A percentile compares a stretch with the other conserved stretches of the same genome.
These are phyloP conservation scores for Amanita pallidorosea DNA, from an alignment of 768 basidiomycete species.

Conservation along the genomic window DNA sequence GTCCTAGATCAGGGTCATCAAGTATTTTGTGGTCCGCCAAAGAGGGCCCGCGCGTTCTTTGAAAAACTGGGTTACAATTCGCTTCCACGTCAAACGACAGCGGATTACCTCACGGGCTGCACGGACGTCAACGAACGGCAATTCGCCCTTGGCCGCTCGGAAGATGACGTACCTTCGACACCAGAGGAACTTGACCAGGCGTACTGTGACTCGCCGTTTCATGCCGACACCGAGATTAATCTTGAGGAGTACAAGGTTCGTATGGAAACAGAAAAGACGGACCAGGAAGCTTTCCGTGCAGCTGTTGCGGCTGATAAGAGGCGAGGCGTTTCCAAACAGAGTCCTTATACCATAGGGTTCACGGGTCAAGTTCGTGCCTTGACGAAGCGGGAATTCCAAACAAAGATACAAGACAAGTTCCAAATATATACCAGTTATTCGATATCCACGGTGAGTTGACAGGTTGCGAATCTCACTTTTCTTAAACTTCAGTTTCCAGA, in stretches of 20 bases:
- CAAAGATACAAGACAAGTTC: conserved; percentile 66
- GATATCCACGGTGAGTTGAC: conserved; percentile 40
- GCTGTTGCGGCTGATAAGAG: conserved; percentile 74
- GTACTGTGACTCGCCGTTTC: conserved; percentile 40
- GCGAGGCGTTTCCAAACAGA: conserved; percentile 63
- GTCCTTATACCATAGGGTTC: conserved; percentile 78
- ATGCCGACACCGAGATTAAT: conserved; percentile 29
- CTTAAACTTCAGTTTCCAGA: conserved; percentile 18
- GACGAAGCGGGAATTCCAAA: conserved; percentile 63
- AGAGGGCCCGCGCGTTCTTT: conserved; percentile 72
- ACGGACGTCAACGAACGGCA: conserved; percentile 83
- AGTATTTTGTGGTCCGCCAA: conserved; percentile 70
- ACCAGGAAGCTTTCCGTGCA: conserved; percentile 68
- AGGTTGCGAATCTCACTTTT: background rate
- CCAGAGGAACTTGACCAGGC: conserved; percentile 59
- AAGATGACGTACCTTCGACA: conserved; percentile 49
- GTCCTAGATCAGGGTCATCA: conserved; percentile 74
- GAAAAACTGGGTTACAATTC: conserved; percentile 60
- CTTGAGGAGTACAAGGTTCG: conserved; percentile 43
- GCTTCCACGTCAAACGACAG: conserved; percentile 74
- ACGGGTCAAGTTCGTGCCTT: conserved; percentile 62
- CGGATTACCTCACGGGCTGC: conserved; percentile 78
- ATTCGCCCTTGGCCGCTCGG: conserved; percentile 53
- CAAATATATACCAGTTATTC: conserved; percentile 64
- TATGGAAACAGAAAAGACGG: conserved; percentile 50